Evolutionary conservation across 2,329 filamentous ascomycete species (phyloP), one percentile per base, ranked within the genome.

Genomic region (Colletotrichum cordylinicola): DNA sequence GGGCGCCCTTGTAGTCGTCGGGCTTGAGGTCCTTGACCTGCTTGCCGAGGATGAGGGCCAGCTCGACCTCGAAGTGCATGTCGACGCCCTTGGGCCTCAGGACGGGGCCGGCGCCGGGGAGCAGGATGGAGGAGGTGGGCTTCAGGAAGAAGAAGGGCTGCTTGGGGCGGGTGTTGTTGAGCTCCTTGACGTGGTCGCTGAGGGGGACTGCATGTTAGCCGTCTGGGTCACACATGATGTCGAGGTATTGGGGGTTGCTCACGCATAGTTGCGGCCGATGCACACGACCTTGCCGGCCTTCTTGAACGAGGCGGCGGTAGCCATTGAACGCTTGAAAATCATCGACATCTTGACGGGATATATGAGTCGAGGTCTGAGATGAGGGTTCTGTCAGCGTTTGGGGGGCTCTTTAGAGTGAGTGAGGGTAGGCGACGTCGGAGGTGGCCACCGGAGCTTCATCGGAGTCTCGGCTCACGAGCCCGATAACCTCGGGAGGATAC

Each of bases 61-160:
- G 90, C 88, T 99, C 97, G 76, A 99, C 94, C 87, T 99, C 97
- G 87, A 96, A 98, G 87, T 98, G 96, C 82, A 98, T 89, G 80
- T 93, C 94, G 55, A 98, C 93, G 78, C 96, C 96, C 80, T 90
- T 91, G 58, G 97, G 97, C 60, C 94, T 92, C 79, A 98, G 90
- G 64, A 98, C 92, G 4, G 96, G 93, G 1, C 96, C 96, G 72
- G 92, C 91, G 33, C 92, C 91, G 0, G 95, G 95, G 27, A 94
- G 90, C 6, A 98, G 91, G 80, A 99, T 95, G 5, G 96, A 95
- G 55, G 94, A 95, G 1, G 96, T 88, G 2, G 97, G 97, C 90
- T 99, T 99, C 80, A 98, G 91, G 90, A 99, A 99, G 93, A 98
- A 99, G 88, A 99, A 98, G 31, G 97, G 97, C 86, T 98, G 96